Percentiles rank a stretch among this genome's conserved stretches.
phyloP scores from a whole-genome alignment of 2,329 filamentous ascomycete species.

The Pseudomassariella vexata region DNA sequence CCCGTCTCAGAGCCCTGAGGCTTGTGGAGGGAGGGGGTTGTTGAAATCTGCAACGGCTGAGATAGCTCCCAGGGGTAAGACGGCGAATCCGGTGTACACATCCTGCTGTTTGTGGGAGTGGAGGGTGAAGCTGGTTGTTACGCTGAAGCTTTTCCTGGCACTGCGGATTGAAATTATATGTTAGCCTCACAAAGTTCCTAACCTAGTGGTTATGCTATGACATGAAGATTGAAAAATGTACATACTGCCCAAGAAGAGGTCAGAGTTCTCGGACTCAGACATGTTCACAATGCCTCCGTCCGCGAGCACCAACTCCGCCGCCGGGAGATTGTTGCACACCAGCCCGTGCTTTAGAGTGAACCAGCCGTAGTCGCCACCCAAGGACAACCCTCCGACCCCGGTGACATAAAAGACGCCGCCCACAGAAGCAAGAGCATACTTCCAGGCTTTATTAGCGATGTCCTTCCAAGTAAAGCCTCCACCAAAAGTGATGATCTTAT shows the following conservation, averaged over 20 bases:
- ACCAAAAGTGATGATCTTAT: conserved; percentile 39
- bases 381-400: conserved; percentile 52
- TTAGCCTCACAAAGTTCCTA: too few species aligned
- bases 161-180: too few species aligned
- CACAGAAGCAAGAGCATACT: conserved; percentile 49
- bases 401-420: conserved; percentile 59
- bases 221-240: too few species aligned
- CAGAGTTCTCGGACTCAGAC: conserved; percentile 35
- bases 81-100: conserved; percentile 22
- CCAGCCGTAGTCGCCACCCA: conserved; percentile 55
- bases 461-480: conserved; percentile 50
- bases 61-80: conserved; percentile 21
- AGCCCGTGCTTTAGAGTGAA: conserved; percentile 49
- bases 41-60: conserved; percentile 22
- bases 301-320: conserved; percentile 32
- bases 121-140: conserved; percentile 32
- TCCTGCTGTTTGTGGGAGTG: conserved; percentile 24
- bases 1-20: conserved; percentile 14
- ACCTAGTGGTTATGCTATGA: too few species aligned
- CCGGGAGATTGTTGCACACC: conserved; percentile 33
- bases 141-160: conserved; percentile 35
- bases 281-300: conserved; percentile 28
- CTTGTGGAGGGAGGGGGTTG: conserved; percentile 20
- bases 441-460: conserved; percentile 44
- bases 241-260: conserved; percentile 37